A percentile compares a stretch with the other conserved stretches of the same genome.
These are phyloP conservation scores for Fragaria iinumae DNA, from an alignment of 306 rosid genomes.

Conservation along the genomic window DNA sequence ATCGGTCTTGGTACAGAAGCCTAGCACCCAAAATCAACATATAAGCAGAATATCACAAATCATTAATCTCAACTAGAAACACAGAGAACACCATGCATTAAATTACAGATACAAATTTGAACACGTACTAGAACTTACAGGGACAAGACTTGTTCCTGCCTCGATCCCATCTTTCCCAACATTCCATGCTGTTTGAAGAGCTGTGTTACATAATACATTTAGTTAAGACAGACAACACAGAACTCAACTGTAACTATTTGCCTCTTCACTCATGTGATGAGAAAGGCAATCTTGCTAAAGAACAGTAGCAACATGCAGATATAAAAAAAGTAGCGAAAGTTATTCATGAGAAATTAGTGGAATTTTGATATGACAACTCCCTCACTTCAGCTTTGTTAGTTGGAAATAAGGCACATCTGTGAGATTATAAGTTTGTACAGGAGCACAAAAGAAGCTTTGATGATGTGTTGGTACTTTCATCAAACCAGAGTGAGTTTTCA, in stretches of 20 bases:
- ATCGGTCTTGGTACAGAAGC: slow-evolving; percentile 50
- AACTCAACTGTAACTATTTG: background rate
- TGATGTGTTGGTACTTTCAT: background rate
- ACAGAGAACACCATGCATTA: background rate
- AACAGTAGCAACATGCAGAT: background rate
- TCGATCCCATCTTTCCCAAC: slow-evolving; percentile 83
- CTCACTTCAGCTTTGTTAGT: background rate
- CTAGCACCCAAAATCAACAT: slow-evolving; percentile 23
- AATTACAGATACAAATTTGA: background rate
- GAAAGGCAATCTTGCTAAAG: slow-evolving; percentile 1
- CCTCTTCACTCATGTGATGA: background rate
- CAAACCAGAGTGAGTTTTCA: background rate
- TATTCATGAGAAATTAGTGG: background rate
- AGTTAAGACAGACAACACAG: slow-evolving; percentile 1
- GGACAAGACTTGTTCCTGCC: slow-evolving; percentile 56
- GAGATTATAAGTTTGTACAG: background rate
- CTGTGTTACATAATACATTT: slow-evolving; percentile 35
- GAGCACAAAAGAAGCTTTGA: background rate
- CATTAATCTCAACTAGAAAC: background rate
- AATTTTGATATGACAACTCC: background rate
- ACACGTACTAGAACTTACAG: slow-evolving; percentile 33
- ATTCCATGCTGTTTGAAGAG: slow-evolving; percentile 65
- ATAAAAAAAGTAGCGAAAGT: background rate
- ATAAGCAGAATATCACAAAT: background rate
- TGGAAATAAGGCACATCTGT: background rate